Evolutionary conservation across 805 yeast genomes (phyloP), one percentile per base, ranked within the genome.

Genomic region (Priceomyces carsonii): DNA sequence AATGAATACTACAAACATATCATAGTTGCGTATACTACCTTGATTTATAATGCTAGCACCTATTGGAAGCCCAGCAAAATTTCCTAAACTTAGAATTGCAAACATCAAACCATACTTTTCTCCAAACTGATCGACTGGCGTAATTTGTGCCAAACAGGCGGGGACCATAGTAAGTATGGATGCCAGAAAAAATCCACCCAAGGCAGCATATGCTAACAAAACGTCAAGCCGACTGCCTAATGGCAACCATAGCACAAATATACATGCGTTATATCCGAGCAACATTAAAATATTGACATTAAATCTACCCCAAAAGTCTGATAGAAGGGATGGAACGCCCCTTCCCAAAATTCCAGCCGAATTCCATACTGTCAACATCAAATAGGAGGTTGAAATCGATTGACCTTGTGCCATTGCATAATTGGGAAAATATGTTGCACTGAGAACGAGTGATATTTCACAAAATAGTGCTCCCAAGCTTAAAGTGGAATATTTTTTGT

Each of bases 61-160:
- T 7, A 63, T 35, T 1, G 69, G 70, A 6, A 66, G 48, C 7
- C 70, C 71, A 29, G 64, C 50, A 27, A 66, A 47, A 32, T 59
- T 57, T 3, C 64, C 66, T 14, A 55, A 38, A 33, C 86, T 73
- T 8, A 77, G 79, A 47, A 79, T 56, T 32, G 77, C 78, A 53
- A 80, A 82, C 41, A 80, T 72, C 10, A 86, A 70, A 0, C 89
- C 89, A 44, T 78, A 84, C 14, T 83, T 59, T 42, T 76, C 79
- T 13, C 90, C 90, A 52, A 82, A 83, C 36, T 79, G 75, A 39
- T 71, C 66, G 0, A 82, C 79, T 10, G 71, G 72, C n/a, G 82
- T 74, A 20, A 84, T 77, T 27, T 75, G 73, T 0, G 85, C 75
- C 12, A 82, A 71, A 42, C 89, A 82, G 3, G 78, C 80, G 0